A percentile compares a stretch with the other conserved stretches of the same genome.
Evolutionary conservation across 257 asterid genomes (phyloP).

Genomic region (Solanum boliviense): DNA sequence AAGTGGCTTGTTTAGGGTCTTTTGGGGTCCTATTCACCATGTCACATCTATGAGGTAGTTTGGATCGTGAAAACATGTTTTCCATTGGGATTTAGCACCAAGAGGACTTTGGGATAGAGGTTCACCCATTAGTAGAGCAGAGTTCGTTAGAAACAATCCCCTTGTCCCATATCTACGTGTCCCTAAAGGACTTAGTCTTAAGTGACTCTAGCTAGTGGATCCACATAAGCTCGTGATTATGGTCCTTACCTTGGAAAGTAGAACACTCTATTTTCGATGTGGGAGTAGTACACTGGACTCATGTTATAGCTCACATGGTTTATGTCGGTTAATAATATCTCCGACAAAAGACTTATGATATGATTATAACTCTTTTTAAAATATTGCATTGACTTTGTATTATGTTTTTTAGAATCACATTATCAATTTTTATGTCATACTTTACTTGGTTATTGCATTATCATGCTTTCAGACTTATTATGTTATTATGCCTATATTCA

Average conservation of each 20-base stretch:
- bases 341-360: background rate
- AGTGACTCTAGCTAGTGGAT: background rate
- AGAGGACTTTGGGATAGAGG: too few species aligned
- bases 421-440: background rate
- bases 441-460: background rate
- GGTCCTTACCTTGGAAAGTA: background rate
- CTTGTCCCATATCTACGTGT: too few species aligned
- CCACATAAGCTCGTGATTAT: background rate
- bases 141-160: too few species aligned
- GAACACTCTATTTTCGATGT: background rate
- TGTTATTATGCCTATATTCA: background rate
- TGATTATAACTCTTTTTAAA: background rate
- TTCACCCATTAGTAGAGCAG: too few species aligned
- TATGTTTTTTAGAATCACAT: too few species aligned
- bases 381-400: background rate
- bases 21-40: too few species aligned
- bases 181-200: too few species aligned
- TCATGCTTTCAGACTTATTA: too few species aligned
- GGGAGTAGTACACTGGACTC: background rate
- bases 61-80: too few species aligned
- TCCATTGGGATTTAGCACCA: too few species aligned
- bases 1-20: too few species aligned
- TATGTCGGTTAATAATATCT: background rate
- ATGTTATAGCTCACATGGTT: background rate
- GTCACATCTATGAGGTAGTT: too few species aligned